Evolutionary conservation across 345 rosid species (phyloP), one percentile per base, ranked within the genome.

Genomic region (Pugionium dolabratum): DNA sequence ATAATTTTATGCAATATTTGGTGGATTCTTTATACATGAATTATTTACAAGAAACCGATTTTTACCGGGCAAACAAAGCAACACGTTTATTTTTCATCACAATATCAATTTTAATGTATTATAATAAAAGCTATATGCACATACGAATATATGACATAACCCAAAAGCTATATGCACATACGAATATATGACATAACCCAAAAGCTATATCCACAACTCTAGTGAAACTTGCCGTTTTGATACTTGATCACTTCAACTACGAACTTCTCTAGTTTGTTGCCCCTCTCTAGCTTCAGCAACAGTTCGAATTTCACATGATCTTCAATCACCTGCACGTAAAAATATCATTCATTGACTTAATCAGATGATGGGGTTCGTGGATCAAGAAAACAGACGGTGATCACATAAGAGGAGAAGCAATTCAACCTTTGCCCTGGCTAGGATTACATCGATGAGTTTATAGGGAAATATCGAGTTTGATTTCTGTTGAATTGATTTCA

Each of bases 381-480:
- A 9, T 33, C 18, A 45, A 6, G 18, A 9, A 41, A 60, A 49
- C n/a, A 18, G 51, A 29, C 4, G 52, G 5, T 39, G 10, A 59
- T 18, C 18, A 33, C 0, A n/a, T 54, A 18, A 18, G 25, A n/a
- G n/a, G n/a, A 3, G 46, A 36, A 48, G 39, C 6, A 62, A 32
- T 10, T 42, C 46, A 41, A 73, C 86, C 86, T 85, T 79, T 43
- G 85, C 81, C 59, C 79, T 79, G 31, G 88, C 82, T 35, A 75
- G 71, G 54, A 82, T 71, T 52, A 85, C 71, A 62, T 88, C 86
- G 60, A 79, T 34, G 54, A 88, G 89, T 58, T 77, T 78, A 62
- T 82, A 86, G 0, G 83, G 88, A 36, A 57, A 74, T 77, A 86
- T 10, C 4, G 91, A 84, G 59, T 86, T 86, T 51, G 88, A 86